Base-by-base conservation (phyloP, 1,284 basidiomycete genomes). In the Ustilago cynodontis region DNA sequence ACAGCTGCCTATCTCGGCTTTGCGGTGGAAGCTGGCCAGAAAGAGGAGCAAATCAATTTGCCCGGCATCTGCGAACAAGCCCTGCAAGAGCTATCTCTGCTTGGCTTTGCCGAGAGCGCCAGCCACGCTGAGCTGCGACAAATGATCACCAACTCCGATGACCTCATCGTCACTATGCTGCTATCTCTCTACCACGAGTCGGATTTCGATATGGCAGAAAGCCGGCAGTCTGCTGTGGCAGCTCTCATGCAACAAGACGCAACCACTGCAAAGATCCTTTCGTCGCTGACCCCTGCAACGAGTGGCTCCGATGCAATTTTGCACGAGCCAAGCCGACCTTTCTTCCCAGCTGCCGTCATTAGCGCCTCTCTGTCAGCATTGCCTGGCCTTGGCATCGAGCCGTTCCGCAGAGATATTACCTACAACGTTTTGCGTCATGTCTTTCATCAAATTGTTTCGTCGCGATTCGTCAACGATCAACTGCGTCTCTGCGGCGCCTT, bases 401-500 rank as follows among this genome's bases (percentile, higher is more conserved):
- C 66, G 0, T 70, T 66, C 49, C 41, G 59, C 13, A 56, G 59
- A 8, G 62, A 69, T 13, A 55, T 65, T 14, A 51, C 57, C 24
- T 82, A 78, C 60, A 70, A 80, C 45, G 70, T 77, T 4, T 43
- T 82, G 26, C 91, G 93, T 62, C 90, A 91, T 59, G 87, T 96
- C 10, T 91, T 96, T 74, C 88, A 91, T 8, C 88, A 89, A 43
- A 87, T 95, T 29, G 89, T 92, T 67, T 86, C 87, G 2, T 90
- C 91, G 0, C 91, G 91, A n/a, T 88, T 98, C 47, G 89, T 96
- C 72, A 93, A 94, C 82, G 94, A 97, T 82, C 94, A 97, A 85
- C 86, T 91, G 50, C 91, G 95, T 7, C 87, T 92, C 31, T 85
- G 95, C 33, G 91, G 93, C 62, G 90, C 91, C 0, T 87, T 97